A percentile compares a stretch with the other conserved stretches of the same genome.
phyloP scores from a whole-genome alignment of 2,329 filamentous ascomycete genomes.

The Cercospora citrullina region DNA sequence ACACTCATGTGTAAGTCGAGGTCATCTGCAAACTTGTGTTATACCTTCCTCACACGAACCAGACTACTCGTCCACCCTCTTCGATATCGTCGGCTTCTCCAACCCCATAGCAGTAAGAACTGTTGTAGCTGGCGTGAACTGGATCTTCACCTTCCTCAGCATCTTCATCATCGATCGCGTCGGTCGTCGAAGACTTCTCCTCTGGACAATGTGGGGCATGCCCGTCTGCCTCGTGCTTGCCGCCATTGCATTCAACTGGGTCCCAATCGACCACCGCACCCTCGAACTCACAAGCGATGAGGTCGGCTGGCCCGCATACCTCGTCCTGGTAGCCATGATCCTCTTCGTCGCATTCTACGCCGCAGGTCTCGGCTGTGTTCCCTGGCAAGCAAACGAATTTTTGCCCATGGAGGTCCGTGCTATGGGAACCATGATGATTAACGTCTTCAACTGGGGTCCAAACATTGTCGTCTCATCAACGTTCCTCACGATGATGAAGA shows the following conservation, averaged over 20 bases:
- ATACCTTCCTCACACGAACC: background rate
- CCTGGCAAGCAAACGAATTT: conserved; percentile 33
- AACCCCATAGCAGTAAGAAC: background rate
- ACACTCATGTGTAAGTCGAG: conserved; percentile 77
- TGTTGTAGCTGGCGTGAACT: background rate
- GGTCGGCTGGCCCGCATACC: conserved; percentile 28
- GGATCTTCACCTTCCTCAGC: background rate
- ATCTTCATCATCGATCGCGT: background rate
- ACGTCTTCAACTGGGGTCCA: background rate
- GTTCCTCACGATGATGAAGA: conserved; percentile 43
- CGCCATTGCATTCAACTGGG: background rate
- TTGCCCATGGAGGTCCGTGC: background rate
- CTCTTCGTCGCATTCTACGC: conserved; percentile 41
- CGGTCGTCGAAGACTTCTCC: background rate
- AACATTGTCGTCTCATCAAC: conserved; percentile 41
- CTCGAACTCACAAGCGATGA: background rate
- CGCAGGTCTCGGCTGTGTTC: conserved; percentile 28
- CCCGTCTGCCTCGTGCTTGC: background rate
- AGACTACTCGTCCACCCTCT: background rate
- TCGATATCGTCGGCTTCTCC: background rate
- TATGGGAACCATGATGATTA: background rate
- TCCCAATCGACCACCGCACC: background rate
- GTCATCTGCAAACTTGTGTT: conserved; percentile 24
- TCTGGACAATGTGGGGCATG: background rate
- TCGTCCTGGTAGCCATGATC: conserved; percentile 43